phyloP scores from a whole-genome alignment of 1,284 basidiomycete genomes.

The Leccinum fuscescens region DNA sequence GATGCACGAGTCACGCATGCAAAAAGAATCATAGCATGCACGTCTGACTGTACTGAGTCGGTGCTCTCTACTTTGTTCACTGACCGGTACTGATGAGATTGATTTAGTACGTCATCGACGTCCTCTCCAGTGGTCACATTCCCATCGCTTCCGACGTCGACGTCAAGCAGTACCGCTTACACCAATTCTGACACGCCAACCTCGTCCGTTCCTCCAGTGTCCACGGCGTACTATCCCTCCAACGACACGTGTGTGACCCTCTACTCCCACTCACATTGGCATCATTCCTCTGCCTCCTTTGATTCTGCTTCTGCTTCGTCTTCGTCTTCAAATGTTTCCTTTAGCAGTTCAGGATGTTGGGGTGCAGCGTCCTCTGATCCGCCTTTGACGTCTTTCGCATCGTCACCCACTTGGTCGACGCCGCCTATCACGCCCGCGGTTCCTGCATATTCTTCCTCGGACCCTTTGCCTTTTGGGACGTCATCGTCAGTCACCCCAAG shows the following conservation, averaged over 20 bases:
- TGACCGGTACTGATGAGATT: neutral
- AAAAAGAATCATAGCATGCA: constrained; percentile 21
- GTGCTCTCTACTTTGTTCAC: constrained; percentile 9
- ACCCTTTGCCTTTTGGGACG: neutral
- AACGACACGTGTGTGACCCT: neutral
- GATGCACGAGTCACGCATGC: constrained; percentile 39
- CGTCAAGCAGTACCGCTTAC: neutral
- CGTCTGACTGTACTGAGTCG: constrained; percentile 12
- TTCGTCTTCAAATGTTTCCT: neutral
- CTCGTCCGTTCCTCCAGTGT: neutral
- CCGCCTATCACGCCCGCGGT: neutral
- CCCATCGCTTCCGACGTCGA: constrained; percentile 5
- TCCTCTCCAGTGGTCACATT: constrained; percentile 6
- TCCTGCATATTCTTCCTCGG: constrained; percentile 1
- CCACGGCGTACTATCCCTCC: neutral
- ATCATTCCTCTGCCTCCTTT: neutral
- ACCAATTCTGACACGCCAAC: neutral
- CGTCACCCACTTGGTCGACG: neutral
- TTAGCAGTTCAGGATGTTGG: neutral
- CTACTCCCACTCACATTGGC: neutral
- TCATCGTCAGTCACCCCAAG: neutral
- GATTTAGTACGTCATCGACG: neutral
- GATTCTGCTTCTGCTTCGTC: neutral
- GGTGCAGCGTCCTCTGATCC: neutral
- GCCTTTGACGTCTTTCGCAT: neutral